Evolutionary conservation across 2,329 filamentous ascomycete genomes (phyloP), one percentile per base, ranked within the genome.

Genomic region (Aspergillus felis): DNA sequence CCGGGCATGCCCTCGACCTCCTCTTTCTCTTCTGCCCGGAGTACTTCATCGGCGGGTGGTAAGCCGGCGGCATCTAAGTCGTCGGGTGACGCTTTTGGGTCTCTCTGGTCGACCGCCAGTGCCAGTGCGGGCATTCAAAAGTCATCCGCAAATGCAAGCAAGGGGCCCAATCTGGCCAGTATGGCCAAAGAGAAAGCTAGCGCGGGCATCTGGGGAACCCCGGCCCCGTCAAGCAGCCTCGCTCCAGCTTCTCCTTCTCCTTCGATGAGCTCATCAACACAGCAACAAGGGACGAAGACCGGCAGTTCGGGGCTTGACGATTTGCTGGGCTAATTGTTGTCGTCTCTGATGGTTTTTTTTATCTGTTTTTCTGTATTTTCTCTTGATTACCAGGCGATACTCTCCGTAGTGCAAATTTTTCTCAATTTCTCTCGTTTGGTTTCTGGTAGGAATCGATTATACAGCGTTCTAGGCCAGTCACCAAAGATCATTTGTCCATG

Each of bases 181-280:
- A 85, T 99, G 75, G 93, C 92, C n/a, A 97, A 97, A 81, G 92
- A 97, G 77, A 97, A 97, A 82, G 94, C 92, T 57, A 92, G 87
- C 66, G 92, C 92, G 17, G 92, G 92, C 7, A 91, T 99, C 62
- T 99, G 95, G 92, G 94, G 93, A 20, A 84, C 90, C 0, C 82
- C 88, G 17, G 81, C 86, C 77, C 76, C 68, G 74, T 82, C 68
- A 76, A 81, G 67, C 83, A 80, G 59, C 74, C 12, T 47, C 14
- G 17, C 44, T 17, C 32, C 32, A 17, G 80, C 58, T 78, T 84
- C 66, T 68, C 78, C 63, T 74, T 78, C 50, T 71, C 80, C 50
- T 66, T 81, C 55, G 76, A 81, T 68, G 51, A 57, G 65, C n/a
- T 63, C 68, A 51, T 62, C 61, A 47, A 62, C 74, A 28, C 77